These are phyloP conservation scores for Tuber umbilicatum DNA, from an alignment of 495 filamentous ascomycete species.

Conservation along the genomic window DNA sequence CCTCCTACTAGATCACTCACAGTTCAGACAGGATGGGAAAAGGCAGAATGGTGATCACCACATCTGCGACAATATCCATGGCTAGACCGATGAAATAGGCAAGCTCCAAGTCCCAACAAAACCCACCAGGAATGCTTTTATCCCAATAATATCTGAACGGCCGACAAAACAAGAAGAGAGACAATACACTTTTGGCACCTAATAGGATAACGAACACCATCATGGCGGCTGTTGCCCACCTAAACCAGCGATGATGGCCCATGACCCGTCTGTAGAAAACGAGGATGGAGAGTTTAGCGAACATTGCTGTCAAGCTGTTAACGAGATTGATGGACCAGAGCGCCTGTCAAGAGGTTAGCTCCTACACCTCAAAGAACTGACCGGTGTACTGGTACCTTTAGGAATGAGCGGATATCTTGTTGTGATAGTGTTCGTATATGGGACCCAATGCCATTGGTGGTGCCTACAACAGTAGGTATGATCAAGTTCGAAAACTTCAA, in stretches of 20 bases:
- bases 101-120: slow-evolving; percentile 5
- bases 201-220: neutral
- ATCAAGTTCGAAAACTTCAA: neutral
- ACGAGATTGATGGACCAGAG: neutral
- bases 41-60: slow-evolving; percentile 8
- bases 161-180: slow-evolving; percentile 4
- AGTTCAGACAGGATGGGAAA: slow-evolving; percentile 2
- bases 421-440: slow-evolving; percentile 6
- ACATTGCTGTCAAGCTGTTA: neutral
- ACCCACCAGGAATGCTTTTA: slow-evolving; percentile 1
- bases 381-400: slow-evolving; percentile 5
- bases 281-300: slow-evolving; percentile 8
- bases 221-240: neutral
- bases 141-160: slow-evolving; percentile 5
- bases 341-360: slow-evolving; percentile 1
- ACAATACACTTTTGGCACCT: neutral
- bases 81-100: slow-evolving; percentile 4
- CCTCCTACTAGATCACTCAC: neutral
- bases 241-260: slow-evolving; percentile 5
- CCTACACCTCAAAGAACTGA: neutral
- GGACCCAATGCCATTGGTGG: slow-evolving; percentile 1
- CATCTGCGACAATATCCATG: neutral
- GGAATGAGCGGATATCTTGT: neutral
- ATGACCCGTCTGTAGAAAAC: slow-evolving; percentile 10
- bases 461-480: neutral